phyloP scores from a whole-genome alignment of 164 flowering plant genomes.

The Stephania cephalantha region DNA sequence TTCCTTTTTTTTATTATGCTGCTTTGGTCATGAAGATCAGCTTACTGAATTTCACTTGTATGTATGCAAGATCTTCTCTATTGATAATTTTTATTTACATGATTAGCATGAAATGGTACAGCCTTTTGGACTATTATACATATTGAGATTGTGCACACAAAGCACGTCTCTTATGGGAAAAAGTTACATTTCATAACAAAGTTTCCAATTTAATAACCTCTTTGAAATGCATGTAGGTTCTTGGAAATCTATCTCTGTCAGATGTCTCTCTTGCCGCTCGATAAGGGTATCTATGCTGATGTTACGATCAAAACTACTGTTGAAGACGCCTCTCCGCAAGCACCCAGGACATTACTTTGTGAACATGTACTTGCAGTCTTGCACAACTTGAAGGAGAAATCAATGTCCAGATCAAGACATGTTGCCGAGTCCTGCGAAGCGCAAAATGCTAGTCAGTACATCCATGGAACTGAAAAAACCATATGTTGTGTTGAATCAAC shows the following conservation, averaged over 20 bases:
- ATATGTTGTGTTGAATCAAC: constrained; percentile 72
- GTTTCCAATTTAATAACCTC: no score
- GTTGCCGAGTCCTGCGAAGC: constrained; percentile 68
- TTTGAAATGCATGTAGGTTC: no score
- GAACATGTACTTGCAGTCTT: constrained; percentile 77
- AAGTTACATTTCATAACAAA: no score
- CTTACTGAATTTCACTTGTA: no score
- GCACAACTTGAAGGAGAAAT: constrained; percentile 74
- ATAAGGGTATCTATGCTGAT: constrained; percentile 72
- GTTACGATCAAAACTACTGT: constrained; percentile 64
- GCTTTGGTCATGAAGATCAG: no score
- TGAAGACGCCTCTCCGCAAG: constrained; percentile 47
- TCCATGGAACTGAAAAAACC: constrained; percentile 74
- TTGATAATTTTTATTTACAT: no score
- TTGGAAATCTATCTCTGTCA: constrained; percentile 17
- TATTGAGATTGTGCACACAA: no score
- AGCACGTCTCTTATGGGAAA: no score
- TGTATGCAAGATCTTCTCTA: no score
- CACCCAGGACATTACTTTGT: constrained; percentile 74
- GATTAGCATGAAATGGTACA: no score
- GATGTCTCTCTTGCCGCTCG: constrained; percentile 71
- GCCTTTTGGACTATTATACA: no score
- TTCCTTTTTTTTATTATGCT: no score
- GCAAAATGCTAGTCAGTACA: constrained; percentile 56
- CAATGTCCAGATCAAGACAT: constrained; percentile 81